phyloP scores from a whole-genome alignment of 305 asterid species.

The Solanum hybrid region DNA sequence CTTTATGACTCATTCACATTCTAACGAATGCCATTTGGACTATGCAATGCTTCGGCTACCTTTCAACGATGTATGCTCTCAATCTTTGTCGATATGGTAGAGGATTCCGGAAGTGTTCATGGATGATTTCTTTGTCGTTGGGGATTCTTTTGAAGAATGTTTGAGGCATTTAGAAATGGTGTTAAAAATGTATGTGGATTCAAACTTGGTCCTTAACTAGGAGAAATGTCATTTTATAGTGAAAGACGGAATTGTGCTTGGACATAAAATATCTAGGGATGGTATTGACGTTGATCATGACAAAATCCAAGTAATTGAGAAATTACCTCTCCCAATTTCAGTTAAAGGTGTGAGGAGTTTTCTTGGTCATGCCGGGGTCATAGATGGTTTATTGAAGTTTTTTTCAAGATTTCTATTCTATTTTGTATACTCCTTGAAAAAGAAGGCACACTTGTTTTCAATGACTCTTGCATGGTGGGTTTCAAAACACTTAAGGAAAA shows the following conservation, averaged over 20 bases:
- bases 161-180: neutral
- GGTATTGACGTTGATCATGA: neutral
- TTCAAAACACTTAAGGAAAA: neutral
- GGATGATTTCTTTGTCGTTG: neutral
- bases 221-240: neutral
- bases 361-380: neutral
- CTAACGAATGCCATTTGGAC: neutral
- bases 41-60: neutral
- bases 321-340: neutral
- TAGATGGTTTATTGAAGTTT: neutral
- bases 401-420: neutral
- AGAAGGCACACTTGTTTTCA: neutral
- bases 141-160: neutral
- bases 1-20: neutral
- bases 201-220: neutral
- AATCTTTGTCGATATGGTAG: neutral
- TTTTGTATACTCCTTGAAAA: neutral
- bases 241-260: neutral
- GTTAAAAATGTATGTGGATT: neutral
- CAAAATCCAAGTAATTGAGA: neutral
- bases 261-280: neutral
- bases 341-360: neutral
- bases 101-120: neutral
- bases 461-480: neutral
- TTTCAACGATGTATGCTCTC: neutral